These are phyloP conservation scores for Citropsis articulata DNA, from an alignment of 345 rosid genomes.

Conservation along the genomic window DNA sequence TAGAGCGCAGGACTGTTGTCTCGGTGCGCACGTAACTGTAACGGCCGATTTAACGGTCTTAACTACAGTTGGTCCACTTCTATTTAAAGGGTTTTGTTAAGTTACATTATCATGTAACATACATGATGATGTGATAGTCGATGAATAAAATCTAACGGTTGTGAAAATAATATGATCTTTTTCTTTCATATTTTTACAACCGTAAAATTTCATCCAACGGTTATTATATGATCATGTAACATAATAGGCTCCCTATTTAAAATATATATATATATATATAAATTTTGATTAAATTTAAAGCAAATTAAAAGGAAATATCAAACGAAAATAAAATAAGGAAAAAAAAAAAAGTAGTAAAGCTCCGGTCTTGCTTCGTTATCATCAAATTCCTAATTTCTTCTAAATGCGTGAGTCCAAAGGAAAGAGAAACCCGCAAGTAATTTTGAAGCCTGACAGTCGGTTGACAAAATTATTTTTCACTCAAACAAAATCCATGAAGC, in stretches of 20 bases:
- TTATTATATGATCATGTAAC: too few species aligned
- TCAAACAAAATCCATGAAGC: neutral
- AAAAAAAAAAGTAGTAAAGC: neutral
- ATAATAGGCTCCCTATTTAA: too few species aligned
- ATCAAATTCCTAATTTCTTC: neutral
- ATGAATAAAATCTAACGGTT: too few species aligned
- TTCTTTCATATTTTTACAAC: too few species aligned
- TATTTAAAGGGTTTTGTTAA: too few species aligned
- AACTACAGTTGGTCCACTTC: neutral
- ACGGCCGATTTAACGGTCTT: slow-evolving; percentile 21
- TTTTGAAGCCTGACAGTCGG: neutral
- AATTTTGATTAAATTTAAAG: neutral
- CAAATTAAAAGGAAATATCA: too few species aligned
- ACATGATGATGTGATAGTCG: too few species aligned
- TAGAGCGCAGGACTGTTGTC: neutral
- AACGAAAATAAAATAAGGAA: too few species aligned
- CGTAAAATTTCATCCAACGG: too few species aligned
- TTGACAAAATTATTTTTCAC: neutral
- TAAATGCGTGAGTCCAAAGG: neutral
- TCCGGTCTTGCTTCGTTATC: neutral
- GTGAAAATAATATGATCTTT: too few species aligned
- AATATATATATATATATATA: too few species aligned
- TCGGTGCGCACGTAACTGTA: neutral
- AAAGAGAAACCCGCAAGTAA: neutral
- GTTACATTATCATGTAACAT: too few species aligned